A percentile compares a stretch with the other conserved stretches of the same genome.
phyloP scores from a whole-genome alignment of 2,329 filamentous ascomycete genomes.

The Pyrenophora tritici-repentis region DNA sequence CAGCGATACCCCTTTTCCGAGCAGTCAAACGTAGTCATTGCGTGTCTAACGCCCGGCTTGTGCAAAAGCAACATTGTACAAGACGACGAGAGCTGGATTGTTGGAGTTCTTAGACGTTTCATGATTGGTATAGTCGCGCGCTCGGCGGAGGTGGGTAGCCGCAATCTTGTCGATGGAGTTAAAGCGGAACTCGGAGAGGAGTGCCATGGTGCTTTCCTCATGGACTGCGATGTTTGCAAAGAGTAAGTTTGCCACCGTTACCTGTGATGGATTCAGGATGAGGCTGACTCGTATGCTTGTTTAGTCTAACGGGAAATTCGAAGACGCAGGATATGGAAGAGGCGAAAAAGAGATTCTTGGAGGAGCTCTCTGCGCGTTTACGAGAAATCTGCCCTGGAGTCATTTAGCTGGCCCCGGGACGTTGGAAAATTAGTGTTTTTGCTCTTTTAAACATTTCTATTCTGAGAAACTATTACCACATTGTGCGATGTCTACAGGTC shows the following conservation, averaged over 20 bases:
- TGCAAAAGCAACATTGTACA: constrained; percentile 36
- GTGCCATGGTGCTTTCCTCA: constrained; percentile 27
- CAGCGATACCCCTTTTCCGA: constrained; percentile 15
- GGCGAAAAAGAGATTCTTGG: background rate
- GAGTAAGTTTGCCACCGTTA: constrained; percentile 6
- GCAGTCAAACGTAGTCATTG: constrained; percentile 35
- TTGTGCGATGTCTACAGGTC: too few species aligned
- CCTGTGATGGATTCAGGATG: background rate
- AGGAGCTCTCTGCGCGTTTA: background rate
- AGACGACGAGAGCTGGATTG: constrained; percentile 19
- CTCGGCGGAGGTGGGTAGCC: constrained; percentile 27
- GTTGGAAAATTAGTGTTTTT: too few species aligned
- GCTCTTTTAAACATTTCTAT: too few species aligned
- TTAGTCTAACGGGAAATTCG: background rate
- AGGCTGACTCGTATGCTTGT: background rate
- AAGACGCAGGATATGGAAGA: background rate
- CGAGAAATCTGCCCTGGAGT: background rate
- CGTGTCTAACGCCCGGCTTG: constrained; percentile 33
- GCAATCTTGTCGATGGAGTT: constrained; percentile 25
- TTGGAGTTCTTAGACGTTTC: background rate
- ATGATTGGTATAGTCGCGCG: constrained; percentile 19
- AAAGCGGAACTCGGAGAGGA: constrained; percentile 17
- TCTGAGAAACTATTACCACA: too few species aligned
- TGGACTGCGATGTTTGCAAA: constrained; percentile 22
- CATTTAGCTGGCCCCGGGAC: background rate